These are phyloP conservation scores for Kodamaea nitidulidarum DNA, from an alignment of 805 yeast genomes.

Conservation along the genomic window DNA sequence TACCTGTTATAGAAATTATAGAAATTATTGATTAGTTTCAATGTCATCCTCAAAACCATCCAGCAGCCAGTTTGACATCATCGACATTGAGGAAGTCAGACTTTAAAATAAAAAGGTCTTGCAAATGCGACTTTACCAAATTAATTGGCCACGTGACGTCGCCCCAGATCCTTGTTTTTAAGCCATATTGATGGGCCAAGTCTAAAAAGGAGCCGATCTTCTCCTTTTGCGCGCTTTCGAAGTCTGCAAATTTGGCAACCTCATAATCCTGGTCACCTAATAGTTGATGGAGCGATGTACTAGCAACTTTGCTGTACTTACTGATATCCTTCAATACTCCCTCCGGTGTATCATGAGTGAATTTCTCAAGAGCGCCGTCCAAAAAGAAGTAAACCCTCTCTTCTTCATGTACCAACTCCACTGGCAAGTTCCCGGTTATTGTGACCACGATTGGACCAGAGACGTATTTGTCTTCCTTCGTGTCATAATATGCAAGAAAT, in stretches of 20 bases:
- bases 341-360: constrained; percentile 18
- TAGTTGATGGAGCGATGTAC: constrained; percentile 37
- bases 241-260: constrained; percentile 19
- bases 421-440: constrained; percentile 64
- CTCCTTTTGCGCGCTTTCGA: constrained; percentile 29
- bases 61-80: constrained; percentile 44
- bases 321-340: constrained; percentile 21
- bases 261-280: constrained; percentile 21
- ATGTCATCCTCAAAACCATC: constrained; percentile 3
- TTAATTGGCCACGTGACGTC: constrained; percentile 62
- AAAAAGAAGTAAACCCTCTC: constrained; percentile 38
- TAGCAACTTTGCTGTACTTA: constrained; percentile 36
- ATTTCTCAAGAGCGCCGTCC: constrained; percentile 49
- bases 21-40: too few species aligned
- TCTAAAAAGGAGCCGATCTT: constrained; percentile 26
- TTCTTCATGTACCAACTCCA: constrained; percentile 26
- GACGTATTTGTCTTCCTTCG: constrained; percentile 24
- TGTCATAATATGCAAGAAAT: constrained; percentile 50
- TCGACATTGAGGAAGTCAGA: constrained; percentile 63
- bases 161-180: constrained; percentile 68
- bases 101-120: constrained; percentile 43
- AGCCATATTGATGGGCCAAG: constrained; percentile 46
- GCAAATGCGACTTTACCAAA: constrained; percentile 45
- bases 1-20: too few species aligned
- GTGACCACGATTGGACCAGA: constrained; percentile 60